Base-by-base conservation (phyloP, 805 yeast species). In the Spathaspora passalidarum region DNA sequence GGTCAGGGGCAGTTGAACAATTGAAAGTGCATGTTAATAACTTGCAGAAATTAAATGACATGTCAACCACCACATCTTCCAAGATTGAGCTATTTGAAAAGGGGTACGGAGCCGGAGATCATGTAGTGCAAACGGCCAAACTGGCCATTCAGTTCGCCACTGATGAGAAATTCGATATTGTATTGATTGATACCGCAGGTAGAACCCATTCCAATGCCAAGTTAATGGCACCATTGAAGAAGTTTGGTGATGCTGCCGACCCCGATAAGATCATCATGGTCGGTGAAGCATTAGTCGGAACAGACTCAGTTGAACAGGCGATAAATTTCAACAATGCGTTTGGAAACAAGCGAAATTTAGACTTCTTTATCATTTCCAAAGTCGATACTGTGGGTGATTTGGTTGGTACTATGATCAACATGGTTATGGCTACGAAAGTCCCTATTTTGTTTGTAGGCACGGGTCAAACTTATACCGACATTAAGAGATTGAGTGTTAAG, bases 1-100 rank as follows among this genome's bases (percentile, higher is more conserved):
- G 99, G 66, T 88, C 97, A 0, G 99, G 99, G 43, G 99, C 99
- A 0, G 97, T 92, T n/a, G 98, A 92, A 63, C 99, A 92, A 68
- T 73, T 92, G 49, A 82, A 94, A 54, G 96, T 91, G 1, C 99
- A 92, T 67, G 98, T 92, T 2, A 83, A 84, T 50, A 88, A 94
- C 57, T 72, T 92, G 51, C 79, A 83, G 44, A 81, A 81, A 50
- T 72, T 91, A 36, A 83, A 88, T 25, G 78, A 75, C 40, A 63
- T 76, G 3, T 66, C 66, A 18, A 63, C 72, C 14, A 55, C 61
- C 25, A 60, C 69, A 55, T 42, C 45, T 7, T 56, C 65, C 26
- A 64, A 73, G 40, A 84, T 89, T 42, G 96, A 90, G 61, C 68
- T 92, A 26, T 92, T 86, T 62, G 96, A 90, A 67, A 91, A 90